Conservation (phyloP, 768 basidiomycete genomes). For the Tephrocybe sp. region DNA sequence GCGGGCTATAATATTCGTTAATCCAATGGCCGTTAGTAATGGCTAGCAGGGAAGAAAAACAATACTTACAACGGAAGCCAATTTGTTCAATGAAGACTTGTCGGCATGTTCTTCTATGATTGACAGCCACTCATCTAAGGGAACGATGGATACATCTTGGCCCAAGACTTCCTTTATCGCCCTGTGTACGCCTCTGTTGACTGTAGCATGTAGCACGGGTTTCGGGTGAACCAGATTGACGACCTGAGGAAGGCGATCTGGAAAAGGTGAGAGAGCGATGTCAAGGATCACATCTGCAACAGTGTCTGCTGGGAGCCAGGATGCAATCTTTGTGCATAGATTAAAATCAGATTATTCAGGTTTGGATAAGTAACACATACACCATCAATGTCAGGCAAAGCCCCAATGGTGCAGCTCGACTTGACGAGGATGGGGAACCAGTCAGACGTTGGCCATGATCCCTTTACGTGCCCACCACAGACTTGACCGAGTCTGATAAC, state of each 20-base stretch:
- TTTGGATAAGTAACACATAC: slow-evolving; percentile 23
- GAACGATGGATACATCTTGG: neutral
- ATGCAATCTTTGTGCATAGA: neutral
- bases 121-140: neutral
- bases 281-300: neutral
- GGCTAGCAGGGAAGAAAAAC: neutral
- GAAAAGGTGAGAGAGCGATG: neutral
- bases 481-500: slow-evolving; percentile 47
- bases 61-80: neutral
- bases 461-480: slow-evolving; percentile 33
- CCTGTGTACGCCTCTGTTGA: neutral
- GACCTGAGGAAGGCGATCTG: neutral
- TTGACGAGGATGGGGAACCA: slow-evolving; percentile 46
- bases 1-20: neutral
- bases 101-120: neutral
- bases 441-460: slow-evolving; percentile 42
- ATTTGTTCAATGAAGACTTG: neutral
- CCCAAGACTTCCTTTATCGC: neutral
- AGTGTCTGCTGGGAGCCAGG: neutral
- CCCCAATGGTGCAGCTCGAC: slow-evolving; percentile 26
- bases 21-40: neutral
- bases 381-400: slow-evolving; percentile 24
- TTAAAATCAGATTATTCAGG: neutral
- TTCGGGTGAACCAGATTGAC: neutral
- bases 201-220: neutral